Evolutionary conservation across 225 moss, liverwort and hornwort genomes (phyloP).

Genomic region (Asterella californica): DNA sequence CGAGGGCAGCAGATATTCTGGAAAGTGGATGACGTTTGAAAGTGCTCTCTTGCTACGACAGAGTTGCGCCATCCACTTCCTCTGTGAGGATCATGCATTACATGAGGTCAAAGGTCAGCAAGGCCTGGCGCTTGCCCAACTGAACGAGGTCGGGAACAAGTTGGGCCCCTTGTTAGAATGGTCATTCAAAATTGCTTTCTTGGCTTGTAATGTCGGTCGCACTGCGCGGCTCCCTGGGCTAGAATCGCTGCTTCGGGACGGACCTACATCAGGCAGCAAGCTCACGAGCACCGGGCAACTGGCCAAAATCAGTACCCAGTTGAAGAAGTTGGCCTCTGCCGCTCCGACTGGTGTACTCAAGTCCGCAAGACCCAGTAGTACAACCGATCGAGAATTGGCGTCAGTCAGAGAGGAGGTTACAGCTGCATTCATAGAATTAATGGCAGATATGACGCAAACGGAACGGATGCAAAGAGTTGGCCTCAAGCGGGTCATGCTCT

Average conservation of each 20-base stretch:
- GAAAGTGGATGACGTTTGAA: slow-evolving; percentile 14
- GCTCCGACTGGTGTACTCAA: not conserved
- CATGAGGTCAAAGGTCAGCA: slow-evolving; percentile 20
- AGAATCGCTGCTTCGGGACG: slow-evolving; percentile 6
- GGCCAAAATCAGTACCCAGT: not conserved
- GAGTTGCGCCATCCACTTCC: slow-evolving; percentile 7
- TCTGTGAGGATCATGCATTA: slow-evolving; percentile 16
- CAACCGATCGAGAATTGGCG: not conserved
- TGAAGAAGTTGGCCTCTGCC: not conserved
- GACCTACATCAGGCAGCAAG: not conserved
- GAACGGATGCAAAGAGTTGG: slow-evolving; percentile 4
- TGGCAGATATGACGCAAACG: not conserved
- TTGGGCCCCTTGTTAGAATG: slow-evolving; percentile 20
- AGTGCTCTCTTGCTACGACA: not conserved
- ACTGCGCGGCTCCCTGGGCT: slow-evolving; percentile 19
- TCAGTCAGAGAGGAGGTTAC: slow-evolving; percentile 3
- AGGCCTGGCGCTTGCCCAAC: slow-evolving; percentile 2
- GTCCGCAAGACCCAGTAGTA: not conserved
- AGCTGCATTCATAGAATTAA: not conserved
- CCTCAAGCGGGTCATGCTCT: slow-evolving; percentile 4
- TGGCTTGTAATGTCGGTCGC: slow-evolving; percentile 18
- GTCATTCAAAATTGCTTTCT: slow-evolving; percentile 18
- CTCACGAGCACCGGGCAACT: not conserved
- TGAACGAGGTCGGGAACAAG: slow-evolving; percentile 1
- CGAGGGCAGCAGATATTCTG: not conserved